Base-by-base conservation (phyloP, 1,139 yeast species). In the Blastobotrys serpentis region DNA sequence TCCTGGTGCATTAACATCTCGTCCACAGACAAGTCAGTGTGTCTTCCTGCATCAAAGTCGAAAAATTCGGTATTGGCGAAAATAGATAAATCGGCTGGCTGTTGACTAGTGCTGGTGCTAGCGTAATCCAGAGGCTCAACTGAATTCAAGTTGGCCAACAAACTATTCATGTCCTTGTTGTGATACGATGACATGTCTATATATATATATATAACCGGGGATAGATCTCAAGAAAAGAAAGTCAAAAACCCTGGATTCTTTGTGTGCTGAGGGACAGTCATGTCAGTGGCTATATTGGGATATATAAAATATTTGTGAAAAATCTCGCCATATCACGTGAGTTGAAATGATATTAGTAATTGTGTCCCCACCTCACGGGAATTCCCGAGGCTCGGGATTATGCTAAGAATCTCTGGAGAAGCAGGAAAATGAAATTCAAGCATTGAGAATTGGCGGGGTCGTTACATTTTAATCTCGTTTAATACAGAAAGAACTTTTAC, bases 61-160 rank as follows among this genome's bases (percentile, higher is more conserved):
- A 71, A 71, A 56, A 71, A 71, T 47, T 69, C 68, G 36, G 75
- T 71, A 56, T 71, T 70, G 43, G 74, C 57, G 57, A 71, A 71
- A 45, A 71, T 62, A 40, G 68, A 61, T 47, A 72, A 63, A 52
- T 71, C 75, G 46, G 68, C 74, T 7, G 43, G 66, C 69, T 23
- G 38, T 11, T 33, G 38, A 21, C 38, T 16, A 17, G 11, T n/a
- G 38, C 38, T 33, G 19, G 40, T 25, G n/a, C 23, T 17, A n/a
- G 22, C 17, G 23, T 23, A 17, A 46, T 41, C 56, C 65, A 23
- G 53, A 46, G 68, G 66, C 37, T 64, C 68, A 40, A 65, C 52
- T 36, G 65, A 49, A 59, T 65, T 65, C 49, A 65, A 55, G 51
- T 61, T 62, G 41, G 67, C 65, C 47, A 65, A 59, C 18, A 33